Percentiles rank a stretch among this genome's conserved stretches.
Evolutionary conservation across 495 filamentous ascomycete species (phyloP).

Genomic region (Aspergillus biplanus): DNA sequence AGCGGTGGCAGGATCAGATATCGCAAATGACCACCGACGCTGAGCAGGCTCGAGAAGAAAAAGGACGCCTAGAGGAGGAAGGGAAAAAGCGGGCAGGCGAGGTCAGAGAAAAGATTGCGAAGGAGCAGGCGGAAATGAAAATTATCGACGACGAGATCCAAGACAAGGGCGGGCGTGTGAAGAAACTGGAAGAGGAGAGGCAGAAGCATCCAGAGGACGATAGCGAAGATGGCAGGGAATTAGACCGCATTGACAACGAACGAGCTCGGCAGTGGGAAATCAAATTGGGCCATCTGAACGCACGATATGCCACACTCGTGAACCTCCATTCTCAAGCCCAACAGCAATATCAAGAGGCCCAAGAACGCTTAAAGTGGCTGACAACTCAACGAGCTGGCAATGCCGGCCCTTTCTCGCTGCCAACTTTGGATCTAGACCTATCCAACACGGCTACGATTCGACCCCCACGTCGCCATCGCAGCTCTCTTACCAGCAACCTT

Average conservation of each 20-base stretch:
- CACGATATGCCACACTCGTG: slow-evolving; percentile 54
- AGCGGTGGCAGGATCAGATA: slow-evolving; percentile 60
- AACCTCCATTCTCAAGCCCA: slow-evolving; percentile 53
- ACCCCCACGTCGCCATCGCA: slow-evolving; percentile 52
- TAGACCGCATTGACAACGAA: slow-evolving; percentile 57
- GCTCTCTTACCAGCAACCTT: slow-evolving; percentile 52
- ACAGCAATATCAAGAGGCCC: slow-evolving; percentile 56
- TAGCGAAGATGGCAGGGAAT: slow-evolving; percentile 53
- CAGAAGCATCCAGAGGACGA: slow-evolving; percentile 51
- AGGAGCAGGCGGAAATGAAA: slow-evolving; percentile 58
- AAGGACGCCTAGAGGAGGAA: slow-evolving; percentile 47
- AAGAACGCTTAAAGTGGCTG: slow-evolving; percentile 55
- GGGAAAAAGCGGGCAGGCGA: slow-evolving; percentile 50
- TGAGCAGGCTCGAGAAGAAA: slow-evolving; percentile 52
- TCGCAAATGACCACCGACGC: slow-evolving; percentile 52
- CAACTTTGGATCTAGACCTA: slow-evolving; percentile 48
- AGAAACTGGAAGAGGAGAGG: slow-evolving; percentile 63
- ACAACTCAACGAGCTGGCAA: slow-evolving; percentile 46
- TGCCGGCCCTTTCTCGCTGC: slow-evolving; percentile 48
- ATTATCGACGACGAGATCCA: slow-evolving; percentile 65
- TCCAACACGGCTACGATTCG: slow-evolving; percentile 47
- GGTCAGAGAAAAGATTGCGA: slow-evolving; percentile 53
- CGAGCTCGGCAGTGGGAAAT: slow-evolving; percentile 60
- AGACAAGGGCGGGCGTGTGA: slow-evolving; percentile 62
- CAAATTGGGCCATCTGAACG: slow-evolving; percentile 51